These are phyloP conservation scores for Podosphaera fusca DNA, from an alignment of 2,329 filamentous ascomycete genomes.

Conservation along the genomic window DNA sequence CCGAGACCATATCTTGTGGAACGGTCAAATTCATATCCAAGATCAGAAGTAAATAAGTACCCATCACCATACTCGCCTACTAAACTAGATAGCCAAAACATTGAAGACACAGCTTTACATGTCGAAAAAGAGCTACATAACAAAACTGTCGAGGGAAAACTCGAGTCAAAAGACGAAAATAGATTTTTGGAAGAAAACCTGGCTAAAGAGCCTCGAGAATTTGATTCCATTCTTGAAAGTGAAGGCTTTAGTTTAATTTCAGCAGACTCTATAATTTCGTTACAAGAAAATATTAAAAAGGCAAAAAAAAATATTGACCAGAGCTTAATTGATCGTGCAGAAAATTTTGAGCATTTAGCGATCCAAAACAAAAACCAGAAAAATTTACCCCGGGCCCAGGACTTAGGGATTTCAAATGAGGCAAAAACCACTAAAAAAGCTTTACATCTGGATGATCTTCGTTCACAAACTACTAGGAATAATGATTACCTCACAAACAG, in stretches of 20 bases:
- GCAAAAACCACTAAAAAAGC: background rate
- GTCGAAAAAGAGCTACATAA: background rate
- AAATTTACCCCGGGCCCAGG: background rate
- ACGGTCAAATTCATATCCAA: constrained; percentile 1
- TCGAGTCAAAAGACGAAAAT: background rate
- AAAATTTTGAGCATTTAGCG: background rate
- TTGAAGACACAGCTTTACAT: background rate
- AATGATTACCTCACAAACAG: background rate
- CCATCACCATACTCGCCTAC: constrained; percentile 3
- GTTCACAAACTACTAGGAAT: background rate
- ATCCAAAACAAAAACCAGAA: background rate
- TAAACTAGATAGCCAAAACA: background rate
- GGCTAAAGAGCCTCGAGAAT: constrained; percentile 20
- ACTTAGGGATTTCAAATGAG: background rate
- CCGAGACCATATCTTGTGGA: constrained; percentile 11
- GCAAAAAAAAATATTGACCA: constrained; percentile 7
- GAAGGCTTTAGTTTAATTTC: constrained; percentile 35
- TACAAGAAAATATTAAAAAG: constrained; percentile 20
- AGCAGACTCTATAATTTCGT: constrained; percentile 26
- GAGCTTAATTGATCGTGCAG: background rate
- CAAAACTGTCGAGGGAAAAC: background rate
- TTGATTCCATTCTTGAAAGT: constrained; percentile 31
- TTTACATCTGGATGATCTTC: background rate
- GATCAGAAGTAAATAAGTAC: constrained; percentile 1
- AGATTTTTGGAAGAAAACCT: constrained; percentile 14